phyloP scores from a whole-genome alignment of 495 filamentous ascomycete genomes.

The Hypoxylon fragiforme region DNA sequence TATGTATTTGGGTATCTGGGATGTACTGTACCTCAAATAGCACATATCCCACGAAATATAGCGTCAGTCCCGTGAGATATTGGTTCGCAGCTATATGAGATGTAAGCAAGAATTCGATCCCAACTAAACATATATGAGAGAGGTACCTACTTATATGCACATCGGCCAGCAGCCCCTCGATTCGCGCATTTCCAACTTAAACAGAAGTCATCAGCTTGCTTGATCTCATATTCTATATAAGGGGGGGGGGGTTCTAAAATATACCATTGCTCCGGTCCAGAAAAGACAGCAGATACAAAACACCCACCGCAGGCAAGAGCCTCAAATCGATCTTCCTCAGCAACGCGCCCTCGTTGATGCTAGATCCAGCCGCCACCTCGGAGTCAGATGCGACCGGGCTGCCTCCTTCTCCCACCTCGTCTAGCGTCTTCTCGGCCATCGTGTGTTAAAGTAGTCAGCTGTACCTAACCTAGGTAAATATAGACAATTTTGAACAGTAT shows the following conservation, averaged over 20 bases:
- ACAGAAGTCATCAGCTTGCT: slow-evolving; percentile 5
- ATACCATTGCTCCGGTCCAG: slow-evolving; percentile 74
- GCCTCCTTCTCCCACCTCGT: slow-evolving; percentile 5
- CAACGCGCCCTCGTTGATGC: slow-evolving; percentile 62
- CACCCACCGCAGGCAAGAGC: slow-evolving; percentile 66
- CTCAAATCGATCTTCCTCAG: slow-evolving; percentile 67
- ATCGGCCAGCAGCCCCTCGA: slow-evolving; percentile 67
- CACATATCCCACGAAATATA: slow-evolving; percentile 80
- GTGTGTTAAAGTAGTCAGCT: background rate
- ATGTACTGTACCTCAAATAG: slow-evolving; percentile 55
- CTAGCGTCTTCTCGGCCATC: slow-evolving; percentile 21
- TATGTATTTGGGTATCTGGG: background rate
- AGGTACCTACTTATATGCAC: slow-evolving; percentile 63
- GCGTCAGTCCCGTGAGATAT: slow-evolving; percentile 69
- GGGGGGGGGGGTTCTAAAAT: background rate
- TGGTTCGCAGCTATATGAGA: slow-evolving; percentile 59
- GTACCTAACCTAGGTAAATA: no score
- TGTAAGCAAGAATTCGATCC: background rate
- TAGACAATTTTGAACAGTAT: background rate
- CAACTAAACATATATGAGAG: slow-evolving; percentile 16
- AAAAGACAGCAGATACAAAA: slow-evolving; percentile 74
- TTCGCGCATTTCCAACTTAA: slow-evolving; percentile 51
- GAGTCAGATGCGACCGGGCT: slow-evolving; percentile 31
- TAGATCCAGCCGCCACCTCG: slow-evolving; percentile 24
- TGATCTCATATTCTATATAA: background rate